Evolutionary conservation across 768 basidiomycete genomes (phyloP), one percentile per base, ranked within the genome.

Genomic region (Hortiboletus campestris): DNA sequence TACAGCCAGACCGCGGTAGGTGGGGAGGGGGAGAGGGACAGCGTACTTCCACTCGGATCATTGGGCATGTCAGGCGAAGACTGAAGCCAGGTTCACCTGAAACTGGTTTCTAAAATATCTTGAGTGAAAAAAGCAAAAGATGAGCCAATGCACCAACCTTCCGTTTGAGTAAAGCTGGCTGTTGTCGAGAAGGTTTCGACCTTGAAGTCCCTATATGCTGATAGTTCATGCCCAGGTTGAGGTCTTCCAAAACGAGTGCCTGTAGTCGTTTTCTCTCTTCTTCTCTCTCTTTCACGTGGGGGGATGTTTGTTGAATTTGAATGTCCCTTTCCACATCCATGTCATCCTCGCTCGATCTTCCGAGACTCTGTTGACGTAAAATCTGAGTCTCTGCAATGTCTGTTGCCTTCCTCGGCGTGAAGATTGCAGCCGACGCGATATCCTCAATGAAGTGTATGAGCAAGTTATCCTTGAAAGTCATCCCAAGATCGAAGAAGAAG

Each of bases 401-500:
- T 41, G 39, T 42, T 45, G 43, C 39, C 40, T 48, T 58, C 51
- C 19, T 58, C 16, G 55, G 36, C 8, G 28, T 44, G 51, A 66
- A 62, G 8, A 63, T 55, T 22, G 56, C 32, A 20, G 63, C 51
- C 1, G 58, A 66, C n/a, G 67, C 59, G 35, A 79, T 38, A 14
- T 80, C 78, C 10, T 82, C 75, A 41, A 87, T 38, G 58, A 88
- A 88, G 0, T 70, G 64, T 34, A 82, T 64, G 43, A 77, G 71
- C 56, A 68, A 75, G 48, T 56, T 63, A 61, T 72, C 60, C 55
- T 74, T 65, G 47, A 82, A 60, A 19, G 77, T 60, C 51, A 74
- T 67, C 34, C 71, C 79, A 44, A 91, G 72, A 67, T 95, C 91
- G 28, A 90, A 49, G 64, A 92, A 91, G n/a, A 89, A 40, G 63